Base-by-base conservation (phyloP, 2,329 filamentous ascomycete species). In the Penicillium oxalicum region DNA sequence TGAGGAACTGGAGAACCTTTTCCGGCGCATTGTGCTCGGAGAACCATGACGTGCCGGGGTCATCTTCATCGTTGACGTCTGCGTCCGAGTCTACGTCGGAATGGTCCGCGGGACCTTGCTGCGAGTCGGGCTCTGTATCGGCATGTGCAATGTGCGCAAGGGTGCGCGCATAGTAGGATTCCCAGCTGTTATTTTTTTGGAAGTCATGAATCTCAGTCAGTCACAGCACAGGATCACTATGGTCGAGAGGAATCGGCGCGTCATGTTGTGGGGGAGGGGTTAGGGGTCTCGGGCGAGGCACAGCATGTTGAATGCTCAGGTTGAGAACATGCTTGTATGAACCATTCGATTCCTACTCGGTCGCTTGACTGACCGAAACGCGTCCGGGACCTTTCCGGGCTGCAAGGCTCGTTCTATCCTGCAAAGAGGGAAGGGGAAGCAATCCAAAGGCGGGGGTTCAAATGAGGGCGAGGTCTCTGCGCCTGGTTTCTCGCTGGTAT, bases 21-120 rank as follows among this genome's bases (percentile, higher is more conserved):
- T 83, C 77, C 63, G 95, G 88, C 53, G 93, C 93, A 63, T 86
- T 83, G 29, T 89, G 87, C 72, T 97, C 93, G 67, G 90, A 86
- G 78, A 98, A 98, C 93, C 93, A 98, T 61, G 93, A 83, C 28
- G 90, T 95, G 57, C 91, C 91, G 51, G 86, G 86, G 74, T 74
- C 70, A 9, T 95, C 88, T 48, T 79, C 71, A 8, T 87, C 82
- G 71, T 94, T 82, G 53, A 79, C 69, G 46, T 81, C 72, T 69
- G 91, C 81, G 71, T 93, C 91, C 51, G 73, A 67, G 45, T 80
- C 72, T 70, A 93, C 86, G 57, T 74, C 77, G 1, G 77, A 74
- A 74, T 72, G 73, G 68, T 91, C 72, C 73, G 74, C 75, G 63
- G 65, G 52, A 32, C 33, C 27, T 12, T 48, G 46, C 1, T 45